Conservation (phyloP, 495 filamentous ascomycete genomes). For the Talaromyces nanjingensis region DNA sequence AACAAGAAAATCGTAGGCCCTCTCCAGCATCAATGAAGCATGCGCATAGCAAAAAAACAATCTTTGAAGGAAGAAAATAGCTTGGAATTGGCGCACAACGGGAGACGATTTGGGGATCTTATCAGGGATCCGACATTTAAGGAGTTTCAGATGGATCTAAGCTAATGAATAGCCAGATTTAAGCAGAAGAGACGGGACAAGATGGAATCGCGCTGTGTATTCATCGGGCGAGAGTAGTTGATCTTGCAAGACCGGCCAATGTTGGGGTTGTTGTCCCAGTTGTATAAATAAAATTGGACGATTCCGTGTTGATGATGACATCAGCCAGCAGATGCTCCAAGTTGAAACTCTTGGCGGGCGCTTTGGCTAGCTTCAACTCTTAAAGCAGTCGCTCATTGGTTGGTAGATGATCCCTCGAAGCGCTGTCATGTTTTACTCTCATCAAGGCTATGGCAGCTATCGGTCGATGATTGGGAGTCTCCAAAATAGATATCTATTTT, state of each 20-base stretch:
- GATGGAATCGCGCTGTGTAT: background rate
- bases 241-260: background rate
- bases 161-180: background rate
- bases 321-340: background rate
- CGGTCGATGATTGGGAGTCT: background rate
- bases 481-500: background rate
- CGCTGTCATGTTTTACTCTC: conserved; percentile 1
- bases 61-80: background rate
- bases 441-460: background rate
- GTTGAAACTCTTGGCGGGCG: background rate
- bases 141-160: background rate
- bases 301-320: background rate
- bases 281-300: background rate
- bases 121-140: background rate
- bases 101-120: background rate
- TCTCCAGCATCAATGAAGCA: background rate
- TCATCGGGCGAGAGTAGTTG: background rate
- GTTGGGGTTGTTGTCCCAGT: background rate
- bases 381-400: background rate
- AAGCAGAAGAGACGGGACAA: background rate
- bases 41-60: background rate
- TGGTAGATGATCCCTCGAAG: background rate
- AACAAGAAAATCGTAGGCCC: background rate
- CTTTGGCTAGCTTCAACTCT: background rate
- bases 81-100: background rate